Base-by-base conservation (phyloP, 1,284 basidiomycete genomes). In the Puccinia triticina region DNA sequence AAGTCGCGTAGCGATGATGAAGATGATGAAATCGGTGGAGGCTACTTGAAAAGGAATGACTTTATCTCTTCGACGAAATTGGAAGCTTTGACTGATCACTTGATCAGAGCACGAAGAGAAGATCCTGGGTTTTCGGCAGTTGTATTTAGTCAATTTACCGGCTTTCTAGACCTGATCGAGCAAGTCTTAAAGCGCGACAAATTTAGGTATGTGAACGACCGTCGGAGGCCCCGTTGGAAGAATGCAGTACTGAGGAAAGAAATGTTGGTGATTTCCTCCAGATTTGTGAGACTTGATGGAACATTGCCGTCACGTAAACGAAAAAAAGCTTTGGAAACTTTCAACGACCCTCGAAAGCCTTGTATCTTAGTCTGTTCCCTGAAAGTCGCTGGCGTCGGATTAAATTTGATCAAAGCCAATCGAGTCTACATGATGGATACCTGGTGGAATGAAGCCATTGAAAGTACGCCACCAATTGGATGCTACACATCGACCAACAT, bases 361-460 rank as follows among this genome's bases (percentile, higher is more conserved):
- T 94, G 98, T 88, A 90, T 99, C 18, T 88, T 98, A 69, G 91
- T 98, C 71, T 90, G 98, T 83, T 96, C 94, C 85, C 88, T 98
- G 85, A 95, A 96, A 86, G 96, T 96, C 0, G 96, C 96, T 26
- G 96, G 96, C 12, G 95, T 98, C 7, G 96, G 96, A 10, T 76
- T 87, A 16, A 87, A 87, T 72, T 55, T 82, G 10, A 57, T 75
- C 26, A 82, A 82, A 53, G 79, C 79, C 21, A 82, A 82, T 82
- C 79, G 79, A 8, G 79, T 82, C 2, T 82, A 74, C 57, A 74
- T 82, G 72, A 82, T 82, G 79, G 79, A 82, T 75, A 82, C 79
- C 8, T 82, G 79, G 79, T 82, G 79, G 79, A 82, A 82, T 67
- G 79, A 72, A 29, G 79, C 79, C 23, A 74, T 82, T 26, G 79